Evolutionary conservation across 2,329 filamentous ascomycete genomes (phyloP), one percentile per base, ranked within the genome.

Genomic region (Ceratocystis smalleyi): DNA sequence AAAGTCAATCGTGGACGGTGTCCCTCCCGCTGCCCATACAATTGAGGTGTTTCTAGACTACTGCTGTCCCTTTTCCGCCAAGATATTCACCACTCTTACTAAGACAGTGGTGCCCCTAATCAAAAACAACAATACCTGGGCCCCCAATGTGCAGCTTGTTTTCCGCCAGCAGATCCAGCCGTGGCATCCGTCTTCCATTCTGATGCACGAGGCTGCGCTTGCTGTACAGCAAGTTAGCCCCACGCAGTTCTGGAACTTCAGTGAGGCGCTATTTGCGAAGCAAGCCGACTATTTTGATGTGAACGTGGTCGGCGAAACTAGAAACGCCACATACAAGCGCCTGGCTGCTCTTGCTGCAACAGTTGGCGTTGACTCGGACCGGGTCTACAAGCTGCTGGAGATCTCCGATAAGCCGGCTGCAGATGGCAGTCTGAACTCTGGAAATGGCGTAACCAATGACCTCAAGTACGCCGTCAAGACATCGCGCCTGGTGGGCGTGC

Each of bases 81-180:
- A 79, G 72, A 76, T 91, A 70, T 96, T 94, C 82, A 82, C 85
- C 68, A 92, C 88, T 1, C 76, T 96, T 69, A 85, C 86, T 75
- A 77, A 74, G 65, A 75, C 78, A 35, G 82, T 95, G 66, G 77
- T 83, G 66, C 86, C 88, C 0, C 73, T 82, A 59, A 79, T 95
- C 69, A 78, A 80, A 67, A 70, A 78, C 61, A 84, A 84, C 70
- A 84, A 87, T 68, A 70, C 76, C 27, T 79, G 77, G 73, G 73
- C 77, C 15, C 69, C 77, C 66, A 80, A 79, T 67, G 76, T 96
- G 2, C 81, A 88, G 70, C 79, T 95, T 69, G 82, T 97, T 71
- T 89, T 96, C 79, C 87, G 91, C 61, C 91, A 92, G 73, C 91
- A 96, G 73, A 83, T 96, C 71, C 91, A 96, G 77, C 90, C 91